A percentile compares a stretch with the other conserved stretches of the same genome.
Evolutionary conservation across 108 stramenopile genomes (phyloP).

Genomic region (Stephanodiscus minutulus): DNA sequence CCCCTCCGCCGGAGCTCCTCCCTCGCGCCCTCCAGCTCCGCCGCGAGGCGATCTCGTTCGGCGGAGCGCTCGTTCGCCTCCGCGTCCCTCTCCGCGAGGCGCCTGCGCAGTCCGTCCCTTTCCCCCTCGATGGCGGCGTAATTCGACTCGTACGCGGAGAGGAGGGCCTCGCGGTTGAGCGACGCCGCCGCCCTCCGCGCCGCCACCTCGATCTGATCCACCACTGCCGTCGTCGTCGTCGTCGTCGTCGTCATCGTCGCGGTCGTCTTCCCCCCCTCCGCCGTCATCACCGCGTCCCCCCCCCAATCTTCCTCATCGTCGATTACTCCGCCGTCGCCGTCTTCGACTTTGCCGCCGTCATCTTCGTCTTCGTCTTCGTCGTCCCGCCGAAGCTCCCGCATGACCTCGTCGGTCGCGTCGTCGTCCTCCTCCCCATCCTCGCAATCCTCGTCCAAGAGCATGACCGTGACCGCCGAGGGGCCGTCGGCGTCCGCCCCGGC

Average conservation of each 20-base stretch:
- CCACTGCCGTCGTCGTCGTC: too few relatives aligned
- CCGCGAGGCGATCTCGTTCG: too few relatives aligned
- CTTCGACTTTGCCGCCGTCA: too few relatives aligned
- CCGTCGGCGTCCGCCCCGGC: constrained; percentile 2
- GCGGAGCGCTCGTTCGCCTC: neutral
- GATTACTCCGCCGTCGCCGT: too few relatives aligned
- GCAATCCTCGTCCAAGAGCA: neutral
- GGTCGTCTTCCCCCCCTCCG: too few relatives aligned
- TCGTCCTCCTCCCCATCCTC: neutral
- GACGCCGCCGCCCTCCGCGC: constrained; percentile 27
- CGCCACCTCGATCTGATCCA: constrained; percentile 10
- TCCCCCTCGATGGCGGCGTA: constrained; percentile 34
- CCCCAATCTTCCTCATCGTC: neutral
- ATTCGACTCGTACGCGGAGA: constrained; percentile 32
- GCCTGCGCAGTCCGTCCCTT: constrained; percentile 36
- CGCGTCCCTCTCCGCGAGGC: neutral
- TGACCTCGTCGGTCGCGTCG: neutral
- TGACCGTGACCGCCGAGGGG: constrained; percentile 7
- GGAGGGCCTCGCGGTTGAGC: constrained; percentile 40
- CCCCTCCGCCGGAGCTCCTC: neutral
- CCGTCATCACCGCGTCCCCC: neutral
- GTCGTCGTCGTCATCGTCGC: too few relatives aligned
- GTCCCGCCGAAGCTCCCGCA: too few relatives aligned
- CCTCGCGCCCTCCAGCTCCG: neutral
- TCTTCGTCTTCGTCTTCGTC: neutral